phyloP scores from a whole-genome alignment of 352 stramenopile genomes.

The Plasmopara viticola region DNA sequence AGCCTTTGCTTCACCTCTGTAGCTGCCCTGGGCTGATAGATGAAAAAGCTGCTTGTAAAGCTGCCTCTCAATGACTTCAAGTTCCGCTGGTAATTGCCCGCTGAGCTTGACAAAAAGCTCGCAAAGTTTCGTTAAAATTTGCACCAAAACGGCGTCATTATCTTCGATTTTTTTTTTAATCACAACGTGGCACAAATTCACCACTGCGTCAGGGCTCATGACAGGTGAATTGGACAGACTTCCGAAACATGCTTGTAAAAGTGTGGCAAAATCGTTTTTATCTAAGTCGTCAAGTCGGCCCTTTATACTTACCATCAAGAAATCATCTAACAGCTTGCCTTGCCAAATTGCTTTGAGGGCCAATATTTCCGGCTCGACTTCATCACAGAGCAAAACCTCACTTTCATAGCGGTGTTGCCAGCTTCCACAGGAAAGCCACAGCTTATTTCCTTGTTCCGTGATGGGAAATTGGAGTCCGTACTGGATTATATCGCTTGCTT shows the following conservation, averaged over 20 bases:
- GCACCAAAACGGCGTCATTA: conserved; percentile 39
- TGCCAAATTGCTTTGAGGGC: conserved; percentile 54
- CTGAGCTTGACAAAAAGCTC: conserved; percentile 48
- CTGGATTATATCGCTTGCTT: conserved; percentile 51
- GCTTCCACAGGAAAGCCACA: conserved; percentile 55
- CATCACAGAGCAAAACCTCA: not conserved
- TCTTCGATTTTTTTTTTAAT: conserved; percentile 35
- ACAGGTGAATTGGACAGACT: conserved; percentile 35
- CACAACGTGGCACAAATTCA: conserved; percentile 68
- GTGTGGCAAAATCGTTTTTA: conserved; percentile 33
- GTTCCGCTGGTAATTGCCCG: conserved; percentile 34
- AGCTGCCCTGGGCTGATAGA: conserved; percentile 42
- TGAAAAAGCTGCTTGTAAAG: conserved; percentile 57
- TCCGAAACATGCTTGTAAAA: conserved; percentile 54
- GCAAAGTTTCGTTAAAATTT: conserved; percentile 54
- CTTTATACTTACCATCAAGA: conserved; percentile 74
- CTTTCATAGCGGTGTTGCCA: conserved; percentile 33
- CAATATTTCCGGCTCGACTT: conserved; percentile 17
- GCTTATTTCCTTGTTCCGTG: conserved; percentile 24
- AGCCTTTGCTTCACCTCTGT: conserved; percentile 36
- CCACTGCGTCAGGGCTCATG: conserved; percentile 58
- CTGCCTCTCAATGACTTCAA: conserved; percentile 47
- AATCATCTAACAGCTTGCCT: conserved; percentile 72
- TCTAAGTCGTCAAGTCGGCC: conserved; percentile 64
- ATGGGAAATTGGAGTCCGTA: conserved; percentile 54